Conservation (phyloP, 2,329 filamentous ascomycete species). For the Fusarium citri region DNA sequence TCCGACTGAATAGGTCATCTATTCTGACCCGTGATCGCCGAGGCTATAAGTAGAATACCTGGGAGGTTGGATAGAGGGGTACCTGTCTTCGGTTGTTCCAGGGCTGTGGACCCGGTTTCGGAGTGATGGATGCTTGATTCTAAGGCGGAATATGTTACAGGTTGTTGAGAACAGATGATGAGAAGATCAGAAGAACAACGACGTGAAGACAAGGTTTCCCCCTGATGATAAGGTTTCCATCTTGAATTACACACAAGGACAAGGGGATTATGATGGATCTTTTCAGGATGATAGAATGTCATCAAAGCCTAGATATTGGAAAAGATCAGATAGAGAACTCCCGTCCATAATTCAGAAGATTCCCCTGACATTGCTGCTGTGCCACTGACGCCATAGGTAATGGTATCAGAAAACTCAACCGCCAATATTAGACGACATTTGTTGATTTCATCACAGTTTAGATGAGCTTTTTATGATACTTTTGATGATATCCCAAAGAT, state of each 20-base stretch:
- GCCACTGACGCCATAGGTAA: not conserved
- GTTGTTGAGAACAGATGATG: not conserved
- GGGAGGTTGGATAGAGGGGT: not conserved
- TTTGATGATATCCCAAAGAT: fast-evolving
- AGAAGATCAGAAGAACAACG: too few species aligned
- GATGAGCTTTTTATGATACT: not conserved
- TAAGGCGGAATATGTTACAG: not conserved
- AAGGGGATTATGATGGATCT: not conserved
- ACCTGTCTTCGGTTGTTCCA: not conserved
- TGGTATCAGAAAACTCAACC: too few species aligned
- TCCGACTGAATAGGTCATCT: not conserved
- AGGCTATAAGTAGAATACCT: not conserved
- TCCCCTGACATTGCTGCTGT: not conserved
- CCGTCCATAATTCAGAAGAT: not conserved
- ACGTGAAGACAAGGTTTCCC: too few species aligned
- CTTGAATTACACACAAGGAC: too few species aligned
- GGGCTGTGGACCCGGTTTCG: not conserved
- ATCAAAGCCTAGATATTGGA: not conserved
- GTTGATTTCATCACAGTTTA: fast-evolving
- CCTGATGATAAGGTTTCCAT: too few species aligned
- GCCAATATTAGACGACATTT: too few species aligned
- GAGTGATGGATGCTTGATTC: not conserved
- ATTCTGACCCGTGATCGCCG: not conserved
- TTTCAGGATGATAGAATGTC: not conserved
- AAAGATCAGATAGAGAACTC: not conserved